These are phyloP conservation scores for Panicum virgatum DNA, from an alignment of 202 grass and related monocot genomes.

Conservation along the genomic window DNA sequence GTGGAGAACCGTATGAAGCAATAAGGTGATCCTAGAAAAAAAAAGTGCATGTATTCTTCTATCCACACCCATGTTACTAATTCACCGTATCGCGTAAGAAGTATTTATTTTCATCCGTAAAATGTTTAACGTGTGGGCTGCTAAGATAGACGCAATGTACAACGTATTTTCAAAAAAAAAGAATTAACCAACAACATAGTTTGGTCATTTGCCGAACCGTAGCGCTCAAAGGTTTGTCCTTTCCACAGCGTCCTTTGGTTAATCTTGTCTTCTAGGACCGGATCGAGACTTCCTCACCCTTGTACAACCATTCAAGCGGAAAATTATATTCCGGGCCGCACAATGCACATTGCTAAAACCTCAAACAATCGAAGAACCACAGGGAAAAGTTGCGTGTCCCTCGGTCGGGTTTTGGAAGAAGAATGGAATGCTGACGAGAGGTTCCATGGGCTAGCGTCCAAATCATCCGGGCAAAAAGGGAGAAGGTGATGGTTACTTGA, in stretches of 20 bases:
- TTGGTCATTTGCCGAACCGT: background rate
- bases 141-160: background rate
- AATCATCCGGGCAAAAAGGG: background rate
- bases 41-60: no score
- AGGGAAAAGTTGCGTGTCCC: background rate
- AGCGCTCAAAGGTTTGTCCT: background rate
- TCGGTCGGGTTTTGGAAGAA: background rate
- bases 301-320: background rate
- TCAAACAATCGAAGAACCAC: background rate
- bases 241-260: slow-evolving; percentile 14
- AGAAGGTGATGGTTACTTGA: background rate
- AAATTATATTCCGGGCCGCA: background rate
- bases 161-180: no score
- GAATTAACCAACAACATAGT: background rate
- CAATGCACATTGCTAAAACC: background rate
- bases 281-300: background rate
- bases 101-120: background rate
- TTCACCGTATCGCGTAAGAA: no score
- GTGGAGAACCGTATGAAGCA: no score
- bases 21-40: no score
- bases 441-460: slow-evolving; percentile 5
- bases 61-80: no score
- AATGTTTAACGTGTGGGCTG: background rate
- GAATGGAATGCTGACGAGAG: background rate
- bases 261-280: background rate